Percentiles rank a stretch among this genome's conserved stretches.
Evolutionary conservation across 2,329 filamentous ascomycete genomes (phyloP).

Genomic region (Atkinsonella hypoxylon): DNA sequence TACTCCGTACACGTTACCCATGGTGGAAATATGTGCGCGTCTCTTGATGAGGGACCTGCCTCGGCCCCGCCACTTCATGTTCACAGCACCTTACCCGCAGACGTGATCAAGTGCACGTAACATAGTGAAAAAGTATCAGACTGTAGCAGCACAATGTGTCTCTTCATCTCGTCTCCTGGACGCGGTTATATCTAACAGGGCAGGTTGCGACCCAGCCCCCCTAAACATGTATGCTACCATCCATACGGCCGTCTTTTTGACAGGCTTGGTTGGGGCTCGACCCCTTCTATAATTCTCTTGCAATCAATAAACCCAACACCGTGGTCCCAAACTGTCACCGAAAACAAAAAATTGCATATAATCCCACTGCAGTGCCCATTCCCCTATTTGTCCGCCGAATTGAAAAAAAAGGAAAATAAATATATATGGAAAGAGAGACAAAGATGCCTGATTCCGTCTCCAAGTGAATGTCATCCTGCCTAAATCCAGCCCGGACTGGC

Average conservation of each 20-base stretch:
- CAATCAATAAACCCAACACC: neutral
- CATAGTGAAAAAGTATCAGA: neutral
- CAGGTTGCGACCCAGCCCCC: no score
- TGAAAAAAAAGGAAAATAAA: neutral
- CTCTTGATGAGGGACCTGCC: no score
- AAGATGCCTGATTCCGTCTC: constrained; percentile 1
- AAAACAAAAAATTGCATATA: neutral
- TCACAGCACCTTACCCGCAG: no score
- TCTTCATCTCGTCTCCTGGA: constrained; percentile 3
- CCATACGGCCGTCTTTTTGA: neutral
- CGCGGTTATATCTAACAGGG: neutral
- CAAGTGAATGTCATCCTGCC: constrained; percentile 6
- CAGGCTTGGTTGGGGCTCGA: constrained; percentile 2
- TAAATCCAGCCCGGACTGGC: neutral
- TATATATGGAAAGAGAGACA: neutral
- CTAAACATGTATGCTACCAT: neutral
- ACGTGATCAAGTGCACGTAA: no score
- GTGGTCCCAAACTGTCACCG: neutral
- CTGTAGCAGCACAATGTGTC: neutral
- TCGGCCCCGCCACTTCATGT: no score
- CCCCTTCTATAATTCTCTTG: neutral
- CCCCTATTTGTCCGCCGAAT: neutral
- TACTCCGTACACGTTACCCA: no score
- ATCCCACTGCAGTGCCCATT: neutral
- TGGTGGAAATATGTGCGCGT: no score